A percentile compares a stretch with the other conserved stretches of the same genome.
Evolutionary conservation across 2,329 filamentous ascomycete species (phyloP).

Genomic region (Aspergillus eucalypticola): DNA sequence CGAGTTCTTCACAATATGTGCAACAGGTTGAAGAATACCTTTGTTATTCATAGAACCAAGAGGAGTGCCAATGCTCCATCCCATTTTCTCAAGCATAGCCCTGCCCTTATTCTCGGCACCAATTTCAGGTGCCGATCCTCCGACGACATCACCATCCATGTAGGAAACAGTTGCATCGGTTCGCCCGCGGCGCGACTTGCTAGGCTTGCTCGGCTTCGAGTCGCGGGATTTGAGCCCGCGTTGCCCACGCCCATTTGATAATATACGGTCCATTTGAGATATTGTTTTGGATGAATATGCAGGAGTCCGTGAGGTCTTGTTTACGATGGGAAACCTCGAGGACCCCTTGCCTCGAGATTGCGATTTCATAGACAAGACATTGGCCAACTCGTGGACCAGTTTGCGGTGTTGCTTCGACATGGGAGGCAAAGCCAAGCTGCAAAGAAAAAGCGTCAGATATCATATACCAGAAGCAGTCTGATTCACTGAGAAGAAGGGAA

Average conservation of each 20-base stretch:
- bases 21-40: constrained; percentile 82
- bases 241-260: constrained; percentile 37
- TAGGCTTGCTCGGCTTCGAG: constrained; percentile 20
- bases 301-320: constrained; percentile 69
- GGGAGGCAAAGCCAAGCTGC: constrained; percentile 72
- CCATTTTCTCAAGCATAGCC: constrained; percentile 94
- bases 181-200: constrained; percentile 37
- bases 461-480: not conserved
- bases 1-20: constrained; percentile 81
- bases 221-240: constrained; percentile 29
- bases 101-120: constrained; percentile 80
- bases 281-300: constrained; percentile 60
- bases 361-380: constrained; percentile 74
- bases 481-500: not conserved
- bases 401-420: constrained; percentile 80
- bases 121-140: constrained; percentile 79
- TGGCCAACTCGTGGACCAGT: constrained; percentile 75
- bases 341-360: constrained; percentile 76
- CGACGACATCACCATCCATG: constrained; percentile 84
- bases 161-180: constrained; percentile 58
- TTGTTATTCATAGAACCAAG: constrained; percentile 81
- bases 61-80: constrained; percentile 84
- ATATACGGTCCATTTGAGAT: constrained; percentile 43
- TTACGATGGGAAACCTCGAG: constrained; percentile 73
- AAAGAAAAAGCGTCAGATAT: constrained; percentile 12